phyloP scores from a whole-genome alignment of 257 asterid species.

The Euphrasia confusa region DNA sequence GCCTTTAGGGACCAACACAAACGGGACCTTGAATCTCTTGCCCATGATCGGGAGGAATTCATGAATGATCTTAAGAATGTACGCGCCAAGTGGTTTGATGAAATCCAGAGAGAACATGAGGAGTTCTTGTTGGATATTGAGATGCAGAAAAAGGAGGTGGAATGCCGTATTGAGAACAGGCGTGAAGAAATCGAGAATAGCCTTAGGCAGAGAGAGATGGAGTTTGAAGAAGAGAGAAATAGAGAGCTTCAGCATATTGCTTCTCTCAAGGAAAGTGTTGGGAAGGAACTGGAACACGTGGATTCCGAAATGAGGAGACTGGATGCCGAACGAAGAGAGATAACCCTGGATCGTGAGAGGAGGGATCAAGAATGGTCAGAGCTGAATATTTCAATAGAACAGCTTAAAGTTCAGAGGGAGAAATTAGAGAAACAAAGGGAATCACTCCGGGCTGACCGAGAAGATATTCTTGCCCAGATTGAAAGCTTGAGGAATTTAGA shows the following conservation, averaged over 20 bases:
- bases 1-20: conserved; percentile 62
- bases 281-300: conserved; percentile 72
- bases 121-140: conserved; percentile 66
- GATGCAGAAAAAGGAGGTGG: conserved; percentile 72
- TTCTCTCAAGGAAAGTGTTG: conserved; percentile 53
- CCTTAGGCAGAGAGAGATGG: conserved; percentile 60
- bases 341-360: conserved; percentile 68
- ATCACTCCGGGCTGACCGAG: conserved; percentile 71
- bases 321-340: conserved; percentile 65
- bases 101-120: conserved; percentile 74
- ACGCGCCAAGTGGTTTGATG: conserved; percentile 68
- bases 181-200: conserved; percentile 81
- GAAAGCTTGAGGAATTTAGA: conserved; percentile 73
- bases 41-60: conserved; percentile 73
- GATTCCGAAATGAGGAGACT: conserved; percentile 69
- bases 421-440: conserved; percentile 94
- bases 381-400: conserved; percentile 66
- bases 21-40: conserved; percentile 63
- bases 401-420: conserved; percentile 76
- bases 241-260: conserved; percentile 59
- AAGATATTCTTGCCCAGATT: conserved; percentile 68
- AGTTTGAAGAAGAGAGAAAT: conserved; percentile 66
- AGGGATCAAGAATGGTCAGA: conserved; percentile 85
- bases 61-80: conserved; percentile 64
- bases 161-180: conserved; percentile 56